These are phyloP conservation scores for Alternaria postmessia DNA, from an alignment of 2,329 filamentous ascomycete genomes.

Conservation along the genomic window DNA sequence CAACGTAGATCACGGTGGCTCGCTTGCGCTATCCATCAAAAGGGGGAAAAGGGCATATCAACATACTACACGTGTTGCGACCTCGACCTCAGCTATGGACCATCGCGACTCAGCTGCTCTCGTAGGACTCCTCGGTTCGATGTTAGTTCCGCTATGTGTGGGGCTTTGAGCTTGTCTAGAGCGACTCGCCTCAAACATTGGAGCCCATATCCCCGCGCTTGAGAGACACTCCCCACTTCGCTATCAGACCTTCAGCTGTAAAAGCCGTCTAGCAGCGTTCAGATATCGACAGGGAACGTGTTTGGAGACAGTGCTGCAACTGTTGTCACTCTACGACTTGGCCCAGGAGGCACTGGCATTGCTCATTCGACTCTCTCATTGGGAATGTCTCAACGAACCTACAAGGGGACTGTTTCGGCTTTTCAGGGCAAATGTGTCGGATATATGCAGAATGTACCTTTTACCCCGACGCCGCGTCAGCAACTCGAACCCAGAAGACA, in stretches of 20 bases:
- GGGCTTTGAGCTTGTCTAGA: constrained; percentile 15
- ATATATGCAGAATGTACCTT: constrained; percentile 19
- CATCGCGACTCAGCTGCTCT: neutral
- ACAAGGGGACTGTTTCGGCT: constrained; percentile 7
- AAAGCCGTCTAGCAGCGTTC: neutral
- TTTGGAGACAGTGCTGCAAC: constrained; percentile 1
- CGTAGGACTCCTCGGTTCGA: constrained; percentile 6
- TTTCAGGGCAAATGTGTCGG: constrained; percentile 6
- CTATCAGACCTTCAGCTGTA: neutral
- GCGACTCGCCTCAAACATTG: constrained; percentile 19
- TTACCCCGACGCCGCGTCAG: constrained; percentile 35
- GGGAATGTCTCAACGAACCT: constrained; percentile 17
- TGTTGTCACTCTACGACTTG: constrained; percentile 8
- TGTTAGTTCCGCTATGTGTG: constrained; percentile 5
- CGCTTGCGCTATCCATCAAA: constrained; percentile 6
- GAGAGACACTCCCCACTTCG: constrained; percentile 12
- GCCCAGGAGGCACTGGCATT: constrained; percentile 8
- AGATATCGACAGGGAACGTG: constrained; percentile 6
- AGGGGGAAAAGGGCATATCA: constrained; percentile 6
- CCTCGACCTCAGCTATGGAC: neutral
- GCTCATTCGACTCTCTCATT: constrained; percentile 13
- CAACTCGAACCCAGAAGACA: constrained; percentile 22
- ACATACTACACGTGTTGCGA: constrained; percentile 3
- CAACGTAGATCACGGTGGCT: neutral
- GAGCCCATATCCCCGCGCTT: constrained; percentile 10